Evolutionary conservation across 768 basidiomycete species (phyloP), one percentile per base, ranked within the genome.

Genomic region (Panellus pusillus): DNA sequence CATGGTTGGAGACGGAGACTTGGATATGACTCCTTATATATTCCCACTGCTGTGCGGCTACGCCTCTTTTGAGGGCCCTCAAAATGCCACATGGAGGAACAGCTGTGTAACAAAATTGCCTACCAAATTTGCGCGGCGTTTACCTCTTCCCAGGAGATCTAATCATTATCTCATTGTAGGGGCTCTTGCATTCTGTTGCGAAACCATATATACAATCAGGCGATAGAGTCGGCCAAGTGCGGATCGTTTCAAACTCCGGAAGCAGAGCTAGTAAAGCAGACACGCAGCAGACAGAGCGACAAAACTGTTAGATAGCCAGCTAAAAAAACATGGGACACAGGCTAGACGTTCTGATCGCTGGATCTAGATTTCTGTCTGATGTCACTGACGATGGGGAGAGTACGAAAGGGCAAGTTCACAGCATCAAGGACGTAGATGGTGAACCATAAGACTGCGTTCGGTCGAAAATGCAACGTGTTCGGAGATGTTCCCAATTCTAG

Each of bases 21-120:
- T 29, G 15, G 37, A 15, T 50, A 5, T 40, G 47, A 44, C 51
- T 57, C 56, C 39, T 43, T 57, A 57, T 57, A 53, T 58, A 56
- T 56, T 53, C 52, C 13, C 18, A 43, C 55, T 56, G 59, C 59
- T 61, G 59, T 61, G 54, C 41, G 50, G 45, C 43, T 39, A 19
- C 37, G 31, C 31, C 39, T 40, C 48, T 49, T 51, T 52, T 29
- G 43, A 44, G 47, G 17, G 59, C 59, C 55, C 59, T 39, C 47
- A 38, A 47, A 42, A 29, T 39, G 50, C 50, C 58, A 53, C 31
- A 57, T 61, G 52, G 52, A 49, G 32, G 42, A 50, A 49, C 48
- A 55, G 58, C 59, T 61, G 59, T 61, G 55, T 50, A 49, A 18
- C 47, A 50, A 50, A 60, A 47, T 54, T 53, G 44, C 49, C 49